Conservation (phyloP, 148 eudicot species). For the Tetragonia tetragonoides region DNA sequence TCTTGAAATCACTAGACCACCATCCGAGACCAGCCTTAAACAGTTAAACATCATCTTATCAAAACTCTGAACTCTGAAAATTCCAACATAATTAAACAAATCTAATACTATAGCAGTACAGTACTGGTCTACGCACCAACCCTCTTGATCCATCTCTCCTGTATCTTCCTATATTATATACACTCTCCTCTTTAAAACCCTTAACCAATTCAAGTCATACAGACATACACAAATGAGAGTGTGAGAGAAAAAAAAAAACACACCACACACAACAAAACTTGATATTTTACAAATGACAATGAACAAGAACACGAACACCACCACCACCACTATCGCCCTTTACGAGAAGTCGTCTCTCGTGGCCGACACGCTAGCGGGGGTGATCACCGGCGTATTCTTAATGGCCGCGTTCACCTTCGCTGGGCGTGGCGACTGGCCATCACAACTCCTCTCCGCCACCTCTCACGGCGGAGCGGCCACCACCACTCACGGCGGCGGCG, state of each 20-base stretch:
- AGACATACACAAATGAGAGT: neutral
- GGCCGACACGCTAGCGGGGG: slow-evolving; percentile 2
- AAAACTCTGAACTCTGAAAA: too few relatives aligned
- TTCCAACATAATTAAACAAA: too few relatives aligned
- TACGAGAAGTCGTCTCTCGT: slow-evolving; percentile 9
- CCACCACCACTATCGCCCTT: neutral
- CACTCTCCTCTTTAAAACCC: too few relatives aligned
- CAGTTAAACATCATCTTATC: too few relatives aligned
- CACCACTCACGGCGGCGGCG: neutral
- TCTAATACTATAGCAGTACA: too few relatives aligned
- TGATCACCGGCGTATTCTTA: slow-evolving; percentile 16
- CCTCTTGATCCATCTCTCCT: too few relatives aligned
- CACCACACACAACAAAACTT: neutral
- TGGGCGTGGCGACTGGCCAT: neutral
- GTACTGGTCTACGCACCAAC: too few relatives aligned
- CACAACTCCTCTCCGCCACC: slow-evolving; percentile 4
- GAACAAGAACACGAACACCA: neutral
- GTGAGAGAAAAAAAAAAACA: neutral
- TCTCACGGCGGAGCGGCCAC: neutral
- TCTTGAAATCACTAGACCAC: too few relatives aligned
- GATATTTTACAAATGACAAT: neutral
- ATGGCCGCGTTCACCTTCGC: slow-evolving; percentile 14
- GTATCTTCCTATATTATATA: too few relatives aligned
- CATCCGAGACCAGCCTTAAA: too few relatives aligned
- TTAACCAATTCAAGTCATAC: too few relatives aligned